Percentiles rank a stretch among this genome's conserved stretches.
phyloP scores from a whole-genome alignment of 179 eudicot species.

The Pouteria campechiana region DNA sequence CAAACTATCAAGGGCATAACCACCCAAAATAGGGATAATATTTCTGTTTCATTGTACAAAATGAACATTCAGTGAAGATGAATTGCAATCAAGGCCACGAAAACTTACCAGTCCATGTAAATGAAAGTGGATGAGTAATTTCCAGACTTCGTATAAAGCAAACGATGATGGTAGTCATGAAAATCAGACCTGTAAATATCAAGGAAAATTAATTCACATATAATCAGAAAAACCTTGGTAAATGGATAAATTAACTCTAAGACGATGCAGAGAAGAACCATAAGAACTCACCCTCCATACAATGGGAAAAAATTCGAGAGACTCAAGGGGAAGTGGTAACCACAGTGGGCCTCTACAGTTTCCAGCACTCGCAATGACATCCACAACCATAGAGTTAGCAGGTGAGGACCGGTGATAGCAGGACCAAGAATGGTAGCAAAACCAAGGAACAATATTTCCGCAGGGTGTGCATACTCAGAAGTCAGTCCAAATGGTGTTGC shows the following conservation, averaged over 20 bases:
- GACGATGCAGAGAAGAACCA: not conserved
- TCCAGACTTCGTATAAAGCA: slow-evolving; percentile 90
- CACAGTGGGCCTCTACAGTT: slow-evolving; percentile 97
- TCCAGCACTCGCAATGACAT: slow-evolving; percentile 90
- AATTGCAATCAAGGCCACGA: too few species aligned
- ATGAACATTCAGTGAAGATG: too few species aligned
- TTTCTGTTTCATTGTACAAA: too few species aligned
- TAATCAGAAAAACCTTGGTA: not conserved
- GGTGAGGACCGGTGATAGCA: slow-evolving; percentile 91
- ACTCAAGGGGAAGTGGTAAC: slow-evolving; percentile 98
- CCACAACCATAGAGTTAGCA: slow-evolving; percentile 92
- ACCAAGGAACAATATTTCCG: slow-evolving; percentile 93
- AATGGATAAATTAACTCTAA: not conserved
- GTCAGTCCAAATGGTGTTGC: slow-evolving; percentile 99
- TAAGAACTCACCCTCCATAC: slow-evolving; percentile 75
- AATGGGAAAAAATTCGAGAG: slow-evolving; percentile 81
- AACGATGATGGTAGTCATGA: slow-evolving; percentile 96
- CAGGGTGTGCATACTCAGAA: slow-evolving; percentile 98
- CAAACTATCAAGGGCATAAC: too few species aligned
- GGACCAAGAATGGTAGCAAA: slow-evolving; percentile 94
- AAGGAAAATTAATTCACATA: slow-evolving; percentile 1
- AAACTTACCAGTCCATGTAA: slow-evolving; percentile 89
- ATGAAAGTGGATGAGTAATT: slow-evolving; percentile 97
- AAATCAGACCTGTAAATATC: slow-evolving; percentile 64
- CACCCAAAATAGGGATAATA: too few species aligned